Conservation (phyloP, 2,329 filamentous ascomycete genomes). For the Fusarium sp. region DNA sequence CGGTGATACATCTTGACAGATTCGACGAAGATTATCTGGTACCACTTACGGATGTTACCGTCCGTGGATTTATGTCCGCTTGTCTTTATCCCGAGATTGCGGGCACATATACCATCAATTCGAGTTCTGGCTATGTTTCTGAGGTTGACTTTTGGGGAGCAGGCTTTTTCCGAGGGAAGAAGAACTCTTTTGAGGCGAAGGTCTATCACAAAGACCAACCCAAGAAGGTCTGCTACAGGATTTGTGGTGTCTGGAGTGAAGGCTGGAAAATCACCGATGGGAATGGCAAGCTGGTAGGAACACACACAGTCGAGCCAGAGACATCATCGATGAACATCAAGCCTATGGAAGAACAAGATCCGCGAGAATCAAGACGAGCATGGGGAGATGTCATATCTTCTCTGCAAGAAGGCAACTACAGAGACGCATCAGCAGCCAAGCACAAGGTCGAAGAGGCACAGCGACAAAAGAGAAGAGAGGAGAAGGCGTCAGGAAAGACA, state of each 20-base stretch:
- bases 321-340: constrained; percentile 39
- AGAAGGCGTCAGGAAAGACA: constrained; percentile 61
- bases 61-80: constrained; percentile 61
- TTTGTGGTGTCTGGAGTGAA: constrained; percentile 40
- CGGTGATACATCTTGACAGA: constrained; percentile 61
- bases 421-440: constrained; percentile 77
- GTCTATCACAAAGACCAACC: constrained; percentile 55
- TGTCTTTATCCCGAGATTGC: constrained; percentile 62
- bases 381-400: constrained; percentile 82
- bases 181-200: constrained; percentile 60
- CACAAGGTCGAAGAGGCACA: constrained; percentile 85
- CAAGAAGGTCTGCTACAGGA: constrained; percentile 26
- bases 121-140: constrained; percentile 58
- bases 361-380: constrained; percentile 82
- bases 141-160: constrained; percentile 62
- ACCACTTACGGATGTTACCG: constrained; percentile 61
- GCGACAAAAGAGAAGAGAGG: constrained; percentile 76
- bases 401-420: constrained; percentile 80
- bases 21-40: constrained; percentile 63
- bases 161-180: constrained; percentile 52
- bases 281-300: constrained; percentile 51
- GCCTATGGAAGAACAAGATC: constrained; percentile 75
- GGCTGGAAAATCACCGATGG: constrained; percentile 45
- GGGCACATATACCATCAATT: constrained; percentile 59
- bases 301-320: constrained; percentile 52